Evolutionary conservation across 169 alveolate genomes (phyloP), one percentile per base, ranked within the genome.

Genomic region (Plasmodium berghei): DNA sequence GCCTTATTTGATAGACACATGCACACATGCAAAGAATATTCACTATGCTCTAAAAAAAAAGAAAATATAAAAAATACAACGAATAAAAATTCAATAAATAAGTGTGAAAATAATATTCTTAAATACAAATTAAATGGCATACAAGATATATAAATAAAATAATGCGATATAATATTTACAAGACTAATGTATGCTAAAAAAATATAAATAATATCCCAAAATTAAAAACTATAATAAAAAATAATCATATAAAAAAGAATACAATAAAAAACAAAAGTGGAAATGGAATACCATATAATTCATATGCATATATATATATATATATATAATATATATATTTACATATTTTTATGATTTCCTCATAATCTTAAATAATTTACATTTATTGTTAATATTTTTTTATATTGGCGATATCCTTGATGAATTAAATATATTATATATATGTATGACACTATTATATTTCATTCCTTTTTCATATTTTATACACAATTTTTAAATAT

Each of bases 11-110:
- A 52, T 52, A 52, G 59, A 52, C 59, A 52, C 59, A 52, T 52
- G 59, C 59, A 52, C 59, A 52, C 59, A 52, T 52, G 59, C 59
- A 52, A 52, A 52, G 24, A 52, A 52, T 14, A 52, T 52, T 52
- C 20, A 52, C 59, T 12, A 14, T 52, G 59, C 59, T 16, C 59
- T 52, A 52, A 52, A 52, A 52, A 14, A 52, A 52, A 52, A 16
- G 4, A 52, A 2, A 52, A 52, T 3, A 52, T 16, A 16, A 14
- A 52, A 52, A 52, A 14, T 52, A 14, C n/a, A 52, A 52, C 24
- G 24, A 52, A 52, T 52, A 52, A 52, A 52, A 14, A 16, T 16
- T 16, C n/a, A 52, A 52, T 8, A 52, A 16, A 52, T 14, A 52
- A 14, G 20, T 16, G 59, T 14, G 20, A 52, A 52, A 52, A 16